Percentiles rank a stretch among this genome's conserved stretches.
Conservation (phyloP, 1,139 yeast species). For the Zhuliangozyma blackwelliae region DNA sequence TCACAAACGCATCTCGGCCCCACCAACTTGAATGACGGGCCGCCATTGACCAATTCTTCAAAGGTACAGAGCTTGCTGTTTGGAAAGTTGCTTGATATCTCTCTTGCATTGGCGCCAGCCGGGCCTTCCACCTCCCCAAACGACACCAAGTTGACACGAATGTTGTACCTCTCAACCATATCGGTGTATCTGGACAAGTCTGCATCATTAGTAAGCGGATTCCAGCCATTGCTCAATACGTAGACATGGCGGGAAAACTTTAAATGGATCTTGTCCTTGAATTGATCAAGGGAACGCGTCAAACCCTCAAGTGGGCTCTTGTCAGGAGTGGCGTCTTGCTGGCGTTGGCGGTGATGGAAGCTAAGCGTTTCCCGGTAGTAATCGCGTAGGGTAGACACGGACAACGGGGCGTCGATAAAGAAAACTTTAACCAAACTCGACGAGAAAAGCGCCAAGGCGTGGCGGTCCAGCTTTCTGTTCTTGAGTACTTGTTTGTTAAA, state of each 20-base stretch:
- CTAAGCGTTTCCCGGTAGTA: constrained; percentile 9
- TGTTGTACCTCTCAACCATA: constrained; percentile 3
- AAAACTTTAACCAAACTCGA: background rate
- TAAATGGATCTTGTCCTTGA: constrained; percentile 16
- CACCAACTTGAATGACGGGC: constrained; percentile 29
- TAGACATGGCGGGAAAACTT: constrained; percentile 37
- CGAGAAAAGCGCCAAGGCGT: constrained; percentile 5
- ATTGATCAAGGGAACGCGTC: constrained; percentile 25
- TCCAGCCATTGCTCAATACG: constrained; percentile 38
- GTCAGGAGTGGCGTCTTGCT: background rate
- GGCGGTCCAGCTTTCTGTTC: constrained; percentile 11
- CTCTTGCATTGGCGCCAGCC: too few relatives aligned
- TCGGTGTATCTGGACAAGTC: background rate
- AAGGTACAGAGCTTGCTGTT: constrained; percentile 9
- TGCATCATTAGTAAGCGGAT: background rate
- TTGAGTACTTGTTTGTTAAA: constrained; percentile 9
- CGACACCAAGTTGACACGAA: constrained; percentile 26
- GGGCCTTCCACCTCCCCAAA: constrained; percentile 20
- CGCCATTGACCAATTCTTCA: constrained; percentile 8
- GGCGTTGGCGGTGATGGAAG: constrained; percentile 5
- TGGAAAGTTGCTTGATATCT: constrained; percentile 4
- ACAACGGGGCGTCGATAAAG: constrained; percentile 16
- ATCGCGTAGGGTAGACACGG: constrained; percentile 17
- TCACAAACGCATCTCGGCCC: constrained; percentile 33
- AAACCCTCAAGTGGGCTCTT: constrained; percentile 25